Percentiles rank a stretch among this genome's conserved stretches.
Evolutionary conservation across 2,329 filamentous ascomycete species (phyloP).

Genomic region (Aspergillus thermomutatus): DNA sequence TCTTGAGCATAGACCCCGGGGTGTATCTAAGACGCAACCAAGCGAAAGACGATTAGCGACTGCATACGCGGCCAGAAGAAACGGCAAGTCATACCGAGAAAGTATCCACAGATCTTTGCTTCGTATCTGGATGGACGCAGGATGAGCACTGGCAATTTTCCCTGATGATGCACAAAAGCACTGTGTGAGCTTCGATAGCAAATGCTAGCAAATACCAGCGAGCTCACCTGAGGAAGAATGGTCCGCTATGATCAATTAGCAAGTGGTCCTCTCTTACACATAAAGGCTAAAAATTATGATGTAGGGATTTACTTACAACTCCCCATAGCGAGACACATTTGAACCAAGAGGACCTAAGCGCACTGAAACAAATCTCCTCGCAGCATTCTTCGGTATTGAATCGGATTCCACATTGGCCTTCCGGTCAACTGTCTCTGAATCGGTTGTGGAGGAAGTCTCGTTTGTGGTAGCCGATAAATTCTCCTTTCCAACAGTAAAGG

Average conservation of each 20-base stretch:
- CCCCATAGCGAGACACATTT: background rate
- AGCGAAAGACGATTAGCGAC: background rate
- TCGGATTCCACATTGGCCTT: background rate
- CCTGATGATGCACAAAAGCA: slow-evolving; percentile 38
- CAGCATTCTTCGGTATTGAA: background rate
- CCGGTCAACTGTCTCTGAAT: background rate
- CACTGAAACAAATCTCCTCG: background rate
- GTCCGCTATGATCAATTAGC: background rate
- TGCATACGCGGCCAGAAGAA: background rate
- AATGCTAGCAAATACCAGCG: background rate
- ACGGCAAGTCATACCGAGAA: slow-evolving; percentile 54
- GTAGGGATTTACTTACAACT: background rate
- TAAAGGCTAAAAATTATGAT: background rate
- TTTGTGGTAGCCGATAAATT: background rate
- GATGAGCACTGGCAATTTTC: slow-evolving; percentile 68
- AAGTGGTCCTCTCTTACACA: background rate
- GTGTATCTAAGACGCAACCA: slow-evolving; percentile 42
- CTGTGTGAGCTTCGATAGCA: background rate
- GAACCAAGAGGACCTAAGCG: background rate
- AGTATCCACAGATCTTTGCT: slow-evolving; percentile 65
- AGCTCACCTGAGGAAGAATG: slow-evolving; percentile 16
- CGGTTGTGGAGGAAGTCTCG: background rate
- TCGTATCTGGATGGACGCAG: slow-evolving; percentile 68
- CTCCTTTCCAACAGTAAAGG: background rate
- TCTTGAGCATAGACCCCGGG: slow-evolving; percentile 37